Percentiles rank a stretch among this genome's conserved stretches.
These are phyloP conservation scores for Lenwebbia sp. DNA, from an alignment of 345 rosid genomes.

Conservation along the genomic window DNA sequence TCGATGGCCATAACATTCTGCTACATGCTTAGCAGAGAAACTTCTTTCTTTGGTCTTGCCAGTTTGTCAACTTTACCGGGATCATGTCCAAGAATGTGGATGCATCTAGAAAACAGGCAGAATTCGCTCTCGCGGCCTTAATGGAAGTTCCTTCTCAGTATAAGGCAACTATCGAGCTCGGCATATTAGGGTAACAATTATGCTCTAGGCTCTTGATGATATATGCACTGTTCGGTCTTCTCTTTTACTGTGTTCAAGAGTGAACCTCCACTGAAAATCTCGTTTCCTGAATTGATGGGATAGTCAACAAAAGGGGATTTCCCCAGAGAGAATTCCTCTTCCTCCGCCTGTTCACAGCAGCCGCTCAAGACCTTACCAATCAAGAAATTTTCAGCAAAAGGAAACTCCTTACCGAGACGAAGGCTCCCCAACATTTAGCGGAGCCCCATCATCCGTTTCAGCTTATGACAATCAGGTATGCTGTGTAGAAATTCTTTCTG, in stretches of 20 bases:
- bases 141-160: conserved; percentile 95
- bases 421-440: conserved; percentile 11
- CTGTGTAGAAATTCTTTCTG: neutral
- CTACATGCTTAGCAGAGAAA: neutral
- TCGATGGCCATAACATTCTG: neutral
- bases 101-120: conserved; percentile 57
- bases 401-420: conserved; percentile 16
- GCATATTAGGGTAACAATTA: conserved; percentile 49
- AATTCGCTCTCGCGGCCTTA: conserved; percentile 74
- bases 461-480: conserved; percentile 41
- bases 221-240: neutral
- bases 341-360: conserved; percentile 52
- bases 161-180: conserved; percentile 71
- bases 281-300: conserved; percentile 5
- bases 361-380: conserved; percentile 20
- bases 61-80: conserved; percentile 89
- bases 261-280: neutral
- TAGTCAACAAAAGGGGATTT: conserved; percentile 29
- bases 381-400: conserved; percentile 26
- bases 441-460: conserved; percentile 24
- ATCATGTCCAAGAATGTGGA: conserved; percentile 65
- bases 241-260: neutral
- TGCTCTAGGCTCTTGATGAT: neutral
- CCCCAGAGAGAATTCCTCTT: conserved; percentile 46
- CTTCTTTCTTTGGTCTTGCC: neutral